These are phyloP conservation scores for Peronosclerospora sorghi DNA, from an alignment of 352 stramenopile genomes.

Conservation along the genomic window DNA sequence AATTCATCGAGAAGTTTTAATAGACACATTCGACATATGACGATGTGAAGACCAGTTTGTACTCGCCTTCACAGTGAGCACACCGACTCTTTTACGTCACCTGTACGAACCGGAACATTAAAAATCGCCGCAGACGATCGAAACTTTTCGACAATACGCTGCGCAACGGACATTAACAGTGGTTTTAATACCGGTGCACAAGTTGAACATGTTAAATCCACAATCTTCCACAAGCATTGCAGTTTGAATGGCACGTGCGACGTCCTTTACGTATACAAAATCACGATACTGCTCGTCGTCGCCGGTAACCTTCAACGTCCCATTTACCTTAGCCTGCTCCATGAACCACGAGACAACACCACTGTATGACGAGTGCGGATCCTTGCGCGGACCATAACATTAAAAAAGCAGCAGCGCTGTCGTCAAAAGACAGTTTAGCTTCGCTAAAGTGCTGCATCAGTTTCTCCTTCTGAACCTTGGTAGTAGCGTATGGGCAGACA, in stretches of 20 bases:
- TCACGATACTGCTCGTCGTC: constrained; percentile 74
- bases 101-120: constrained; percentile 55
- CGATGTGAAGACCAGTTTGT: constrained; percentile 65
- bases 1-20: too few relatives aligned
- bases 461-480: constrained; percentile 79
- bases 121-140: constrained; percentile 51
- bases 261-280: constrained; percentile 82
- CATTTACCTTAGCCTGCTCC: constrained; percentile 52
- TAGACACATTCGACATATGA: too few relatives aligned
- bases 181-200: constrained; percentile 72
- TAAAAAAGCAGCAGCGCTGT: constrained; percentile 80
- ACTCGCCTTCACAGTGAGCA: constrained; percentile 54
- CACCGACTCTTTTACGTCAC: constrained; percentile 76
- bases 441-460: constrained; percentile 65
- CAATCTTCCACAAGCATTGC: constrained; percentile 58
- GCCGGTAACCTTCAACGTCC: constrained; percentile 66
- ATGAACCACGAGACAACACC: constrained; percentile 82
- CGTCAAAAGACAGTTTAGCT: constrained; percentile 53
- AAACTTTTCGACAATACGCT: constrained; percentile 63
- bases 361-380: constrained; percentile 76
- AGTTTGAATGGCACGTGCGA: constrained; percentile 66
- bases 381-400: constrained; percentile 77
- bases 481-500: constrained; percentile 75
- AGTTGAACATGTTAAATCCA: constrained; percentile 78
- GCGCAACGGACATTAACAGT: constrained; percentile 48